phyloP scores from a whole-genome alignment of 352 stramenopile species.

The Phytophthora nicotianae region DNA sequence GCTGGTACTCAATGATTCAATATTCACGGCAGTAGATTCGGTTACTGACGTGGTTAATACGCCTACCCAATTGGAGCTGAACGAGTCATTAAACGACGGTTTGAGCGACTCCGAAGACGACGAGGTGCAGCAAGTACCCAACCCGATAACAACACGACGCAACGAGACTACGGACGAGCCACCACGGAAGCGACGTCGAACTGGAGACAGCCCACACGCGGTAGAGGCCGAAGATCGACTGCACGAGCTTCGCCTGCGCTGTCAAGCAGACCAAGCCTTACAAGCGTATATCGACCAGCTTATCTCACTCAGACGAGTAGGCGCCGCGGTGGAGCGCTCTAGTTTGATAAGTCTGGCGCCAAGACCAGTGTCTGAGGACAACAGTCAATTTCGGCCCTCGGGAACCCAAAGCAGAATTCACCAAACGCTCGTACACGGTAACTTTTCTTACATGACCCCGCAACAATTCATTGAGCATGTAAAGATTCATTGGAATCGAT shows the following conservation, averaged over 20 bases:
- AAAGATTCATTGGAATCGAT: constrained; percentile 16
- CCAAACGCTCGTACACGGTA: constrained; percentile 7
- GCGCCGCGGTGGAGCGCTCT: background rate
- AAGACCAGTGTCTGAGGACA: background rate
- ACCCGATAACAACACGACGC: no score
- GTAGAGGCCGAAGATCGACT: background rate
- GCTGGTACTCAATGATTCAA: background rate
- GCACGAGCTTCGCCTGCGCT: background rate
- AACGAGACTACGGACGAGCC: background rate
- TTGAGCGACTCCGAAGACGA: background rate
- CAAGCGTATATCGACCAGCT: background rate
- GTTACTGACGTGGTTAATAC: background rate
- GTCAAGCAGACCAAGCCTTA: background rate
- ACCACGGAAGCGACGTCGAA: background rate
- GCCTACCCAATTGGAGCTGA: background rate
- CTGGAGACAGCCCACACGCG: background rate
- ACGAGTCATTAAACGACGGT: background rate
- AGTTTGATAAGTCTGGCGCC: background rate
- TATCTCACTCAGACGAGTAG: background rate
- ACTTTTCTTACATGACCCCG: background rate
- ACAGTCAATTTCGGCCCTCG: constrained; percentile 1
- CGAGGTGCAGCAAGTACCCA: background rate
- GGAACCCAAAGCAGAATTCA: constrained; percentile 1
- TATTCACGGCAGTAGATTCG: background rate
- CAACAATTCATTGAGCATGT: constrained; percentile 21